Evolutionary conservation across 495 filamentous ascomycete species (phyloP), one percentile per base, ranked within the genome.

Genomic region (Staphylotrichum longicolle): DNA sequence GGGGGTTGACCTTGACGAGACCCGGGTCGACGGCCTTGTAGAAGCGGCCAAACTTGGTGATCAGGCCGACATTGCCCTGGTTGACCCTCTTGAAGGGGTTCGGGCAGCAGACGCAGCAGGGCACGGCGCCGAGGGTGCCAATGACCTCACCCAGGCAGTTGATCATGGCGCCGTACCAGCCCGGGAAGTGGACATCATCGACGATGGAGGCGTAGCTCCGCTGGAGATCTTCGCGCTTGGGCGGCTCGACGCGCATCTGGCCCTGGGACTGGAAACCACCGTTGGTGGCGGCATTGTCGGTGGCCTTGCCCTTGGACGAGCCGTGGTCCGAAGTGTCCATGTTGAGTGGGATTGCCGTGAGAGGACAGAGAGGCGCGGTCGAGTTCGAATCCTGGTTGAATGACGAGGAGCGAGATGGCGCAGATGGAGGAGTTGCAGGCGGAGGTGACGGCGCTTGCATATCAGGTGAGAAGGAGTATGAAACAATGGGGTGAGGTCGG

Each of bases 1-100:
- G 85, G n/a, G 92, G 92, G 79, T 99, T 99, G 78, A 99, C 85
- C 81, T 96, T 96, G 72, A 97, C 92, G 35, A 99, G 86, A 74
- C 94, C 94, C 32, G 94, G 94, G 76, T 99, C 94, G 58, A 99
- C 94, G 33, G 94, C 90, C 66, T 93, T 90, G 74, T 95, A 91
- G 79, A 98, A 98, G 70, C 91, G 90, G 72, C 94, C 94, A 66
- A 98, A 99, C 73, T 41, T 58, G 56, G 93, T 96, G 66, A 99
- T 87, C 35, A 99, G 81, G 60, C 94, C 94, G 37, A 99, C 94
- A 68, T 94, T 90, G 67, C 94, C 94, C 74, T 97, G 93, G 56
- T 79, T 74, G 68, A 97, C 92, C n/a, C 85, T 85, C 80, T 96
- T 96, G 84, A 93, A 98, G 11, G 94, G 94, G 76, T 99, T 99